phyloP scores from a whole-genome alignment of 805 yeast species.

The Danielozyma ontarioensis region DNA sequence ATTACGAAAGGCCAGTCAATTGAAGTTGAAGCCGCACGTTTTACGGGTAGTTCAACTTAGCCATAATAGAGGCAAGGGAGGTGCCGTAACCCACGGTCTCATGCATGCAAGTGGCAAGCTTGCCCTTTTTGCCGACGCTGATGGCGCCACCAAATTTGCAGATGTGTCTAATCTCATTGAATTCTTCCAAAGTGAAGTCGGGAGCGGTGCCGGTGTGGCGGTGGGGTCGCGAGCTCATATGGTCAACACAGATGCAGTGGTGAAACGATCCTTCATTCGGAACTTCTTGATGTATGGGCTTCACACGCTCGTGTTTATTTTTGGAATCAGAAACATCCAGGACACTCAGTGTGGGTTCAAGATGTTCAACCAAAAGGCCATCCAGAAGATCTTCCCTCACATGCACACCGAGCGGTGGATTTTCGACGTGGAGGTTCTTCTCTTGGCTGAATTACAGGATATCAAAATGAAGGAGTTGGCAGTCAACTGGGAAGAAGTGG shows the following conservation, averaged over 20 bases:
- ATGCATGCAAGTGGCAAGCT: conserved; percentile 67
- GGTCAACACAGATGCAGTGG: conserved; percentile 95
- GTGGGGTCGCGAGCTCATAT: conserved; percentile 95
- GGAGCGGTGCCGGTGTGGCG: conserved; percentile 52
- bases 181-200: conserved; percentile 26
- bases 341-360: conserved; percentile 99
- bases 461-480: conserved; percentile 74
- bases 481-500: conserved; percentile 95
- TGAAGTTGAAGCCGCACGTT: conserved; percentile 48
- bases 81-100: conserved; percentile 94
- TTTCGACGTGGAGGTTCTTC: conserved; percentile 88
- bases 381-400: conserved; percentile 66
- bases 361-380: conserved; percentile 72
- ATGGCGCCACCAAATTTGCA: conserved; percentile 84
- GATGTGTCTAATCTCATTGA: conserved; percentile 55
- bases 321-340: conserved; percentile 80
- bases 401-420: conserved; percentile 99
- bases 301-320: conserved; percentile 77
- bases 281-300: conserved; percentile 91
- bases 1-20: conserved; percentile 49
- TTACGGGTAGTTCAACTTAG: conserved; percentile 67
- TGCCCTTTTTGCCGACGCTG: conserved; percentile 92
- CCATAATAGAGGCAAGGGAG: conserved; percentile 83
- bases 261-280: conserved; percentile 82
- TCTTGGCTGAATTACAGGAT: conserved; percentile 67